phyloP scores from a whole-genome alignment of 768 basidiomycete species.

The Imleria badia region DNA sequence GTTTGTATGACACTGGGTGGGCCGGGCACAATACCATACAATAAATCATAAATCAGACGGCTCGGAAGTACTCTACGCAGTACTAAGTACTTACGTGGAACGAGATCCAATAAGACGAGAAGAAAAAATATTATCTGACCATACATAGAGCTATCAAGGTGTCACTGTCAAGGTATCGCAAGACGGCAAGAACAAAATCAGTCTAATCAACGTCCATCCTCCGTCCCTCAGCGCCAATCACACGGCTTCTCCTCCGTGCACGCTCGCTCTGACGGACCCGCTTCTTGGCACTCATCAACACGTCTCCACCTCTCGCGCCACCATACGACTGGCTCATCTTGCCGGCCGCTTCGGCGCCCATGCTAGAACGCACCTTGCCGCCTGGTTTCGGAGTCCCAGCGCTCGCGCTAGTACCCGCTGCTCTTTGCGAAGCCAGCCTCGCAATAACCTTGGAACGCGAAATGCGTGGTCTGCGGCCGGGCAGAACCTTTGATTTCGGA shows the following conservation, averaged over 20 bases:
- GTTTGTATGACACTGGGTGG: background rate
- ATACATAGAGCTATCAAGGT: slow-evolving; percentile 8
- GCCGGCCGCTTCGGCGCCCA: slow-evolving; percentile 37
- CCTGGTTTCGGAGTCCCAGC: slow-evolving; percentile 21
- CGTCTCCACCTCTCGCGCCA: slow-evolving; percentile 33
- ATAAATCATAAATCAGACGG: slow-evolving; percentile 8
- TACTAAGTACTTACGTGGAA: background rate
- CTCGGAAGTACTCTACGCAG: background rate
- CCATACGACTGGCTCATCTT: slow-evolving; percentile 23
- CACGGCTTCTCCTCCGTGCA: slow-evolving; percentile 53
- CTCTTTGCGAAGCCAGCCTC: slow-evolving; percentile 69
- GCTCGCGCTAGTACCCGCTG: slow-evolving; percentile 23
- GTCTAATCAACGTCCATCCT: slow-evolving; percentile 15
- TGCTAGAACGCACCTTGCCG: slow-evolving; percentile 50
- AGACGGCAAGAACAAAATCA: background rate
- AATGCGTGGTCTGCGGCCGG: slow-evolving; percentile 69
- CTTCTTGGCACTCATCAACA: slow-evolving; percentile 69
- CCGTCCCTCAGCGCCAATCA: slow-evolving; percentile 14
- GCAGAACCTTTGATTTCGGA: slow-evolving; percentile 30
- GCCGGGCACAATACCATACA: slow-evolving; percentile 5
- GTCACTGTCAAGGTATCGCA: slow-evolving; percentile 16
- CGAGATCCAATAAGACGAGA: background rate
- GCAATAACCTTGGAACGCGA: slow-evolving; percentile 82
- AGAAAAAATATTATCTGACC: slow-evolving; percentile 7
- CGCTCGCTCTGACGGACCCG: slow-evolving; percentile 77